Evolutionary conservation across 345 rosid genomes (phyloP), one percentile per base, ranked within the genome.

Genomic region (Eucalyptus microcorys): DNA sequence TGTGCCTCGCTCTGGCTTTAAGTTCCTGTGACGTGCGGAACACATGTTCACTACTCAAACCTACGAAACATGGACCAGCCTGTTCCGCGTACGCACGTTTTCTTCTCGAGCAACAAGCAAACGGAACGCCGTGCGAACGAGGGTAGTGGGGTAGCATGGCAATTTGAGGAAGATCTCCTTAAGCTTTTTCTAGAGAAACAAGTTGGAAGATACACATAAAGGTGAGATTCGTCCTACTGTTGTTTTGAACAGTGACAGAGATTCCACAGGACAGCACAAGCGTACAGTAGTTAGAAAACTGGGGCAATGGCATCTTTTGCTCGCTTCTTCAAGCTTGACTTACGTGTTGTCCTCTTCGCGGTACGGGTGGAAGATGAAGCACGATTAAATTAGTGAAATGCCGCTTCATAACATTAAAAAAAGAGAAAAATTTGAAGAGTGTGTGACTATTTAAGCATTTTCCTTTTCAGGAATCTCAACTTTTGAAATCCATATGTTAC

Each of bases 361-460:
- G 83, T 76, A 76, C 83, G 83, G 83, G 83, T 76, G 27, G 83
- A 76, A 37, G 83, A 37, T 76, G 83, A 37, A 37, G 83, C 83
- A 5, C 45, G 24, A 37, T 76, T 76, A 22, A 37, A 37, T 64
- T 30, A 37, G 40, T 17, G 26, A 76, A 37, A 37, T 37, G 83
- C 83, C 27, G 47, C 22, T 76, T 37, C 83, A 37, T 37, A 21
- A 37, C 83, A 10, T 17, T 68, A 17, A 17, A 68, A 37, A 76
- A 37, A 34, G 11, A 15, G 10, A 71, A 34, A 71, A 19, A 37
- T 5, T 37, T 4, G 40, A 43, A 43, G 11, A 37, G 83, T 10
- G 45, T 21, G 45, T 21, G 27, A 71, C 21, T 37, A 3, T 76
- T 76, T 42, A 76, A 21, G 83, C 47, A 76, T 76, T 37, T 37